Evolutionary conservation across 1,284 basidiomycete species (phyloP).

Genomic region (Rhodofomes roseus): DNA sequence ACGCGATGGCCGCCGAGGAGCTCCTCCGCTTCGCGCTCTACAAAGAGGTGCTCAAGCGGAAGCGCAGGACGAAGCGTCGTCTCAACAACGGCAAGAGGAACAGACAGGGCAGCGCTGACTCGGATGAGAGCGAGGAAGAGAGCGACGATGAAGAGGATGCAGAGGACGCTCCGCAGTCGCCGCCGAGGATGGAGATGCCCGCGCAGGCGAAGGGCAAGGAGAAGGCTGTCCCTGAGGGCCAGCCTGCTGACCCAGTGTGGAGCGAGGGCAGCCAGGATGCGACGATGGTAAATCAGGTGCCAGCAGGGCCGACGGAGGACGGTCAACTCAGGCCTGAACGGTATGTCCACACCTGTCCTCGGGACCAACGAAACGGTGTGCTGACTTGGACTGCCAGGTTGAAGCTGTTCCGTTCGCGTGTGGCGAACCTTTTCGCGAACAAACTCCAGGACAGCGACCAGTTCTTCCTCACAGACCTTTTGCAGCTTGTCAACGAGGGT

Average conservation of each 20-base stretch:
- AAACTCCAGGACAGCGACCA: conserved; percentile 74
- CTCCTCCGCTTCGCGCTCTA: conserved; percentile 97
- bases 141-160: conserved; percentile 52
- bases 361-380: not conserved
- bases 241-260: conserved; percentile 50
- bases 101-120: conserved; percentile 35
- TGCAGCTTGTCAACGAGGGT: conserved; percentile 80
- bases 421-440: conserved; percentile 70
- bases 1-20: conserved; percentile 90
- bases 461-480: conserved; percentile 66
- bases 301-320: conserved; percentile 33
- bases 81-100: conserved; percentile 55
- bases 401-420: conserved; percentile 71
- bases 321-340: conserved; percentile 51
- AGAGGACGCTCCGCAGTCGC: conserved; percentile 41
- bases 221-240: conserved; percentile 19
- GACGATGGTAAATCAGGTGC: conserved; percentile 51
- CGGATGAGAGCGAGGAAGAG: conserved; percentile 44
- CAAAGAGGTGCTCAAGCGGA: conserved; percentile 90
- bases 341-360: conserved; percentile 33
- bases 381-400: conserved; percentile 40
- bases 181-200: conserved; percentile 48
- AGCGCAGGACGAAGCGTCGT: conserved; percentile 78
- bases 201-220: conserved; percentile 31
- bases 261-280: conserved; percentile 60